These are phyloP conservation scores for Mortierella sp. DNA, from an alignment of 371 early-diverging fungal species.

Conservation along the genomic window DNA sequence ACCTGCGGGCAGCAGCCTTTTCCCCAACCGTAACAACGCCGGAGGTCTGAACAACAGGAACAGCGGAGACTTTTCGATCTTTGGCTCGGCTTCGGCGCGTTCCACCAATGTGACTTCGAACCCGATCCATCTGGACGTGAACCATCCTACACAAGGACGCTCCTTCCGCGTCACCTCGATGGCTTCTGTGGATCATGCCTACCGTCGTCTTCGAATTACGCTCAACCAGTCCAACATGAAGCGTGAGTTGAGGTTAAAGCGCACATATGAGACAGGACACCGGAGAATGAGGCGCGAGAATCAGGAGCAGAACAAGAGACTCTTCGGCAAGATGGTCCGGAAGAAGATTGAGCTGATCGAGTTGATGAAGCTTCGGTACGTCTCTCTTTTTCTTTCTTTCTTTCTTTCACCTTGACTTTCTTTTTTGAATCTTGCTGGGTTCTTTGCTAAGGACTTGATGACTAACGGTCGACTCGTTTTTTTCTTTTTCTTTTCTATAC, in stretches of 20 bases:
- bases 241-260: constrained; percentile 40
- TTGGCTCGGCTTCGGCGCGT: constrained; percentile 4
- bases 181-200: constrained; percentile 28
- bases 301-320: constrained; percentile 49
- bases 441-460: not conserved
- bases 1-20: not conserved
- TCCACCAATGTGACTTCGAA: constrained; percentile 49
- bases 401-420: too few relatives aligned
- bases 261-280: constrained; percentile 44
- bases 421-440: not conserved
- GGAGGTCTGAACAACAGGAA: too few relatives aligned
- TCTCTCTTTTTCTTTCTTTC: not conserved
- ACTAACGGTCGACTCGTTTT: not conserved
- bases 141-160: constrained; percentile 39
- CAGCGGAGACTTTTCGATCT: constrained; percentile 18
- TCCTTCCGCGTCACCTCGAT: constrained; percentile 34
- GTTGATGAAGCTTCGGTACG: constrained; percentile 54
- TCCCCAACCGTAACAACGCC: not conserved
- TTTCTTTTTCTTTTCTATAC: not conserved
- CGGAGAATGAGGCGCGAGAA: constrained; percentile 43
- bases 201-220: constrained; percentile 29
- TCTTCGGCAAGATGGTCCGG: constrained; percentile 51
- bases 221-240: constrained; percentile 51
- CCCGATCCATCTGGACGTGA: constrained; percentile 45
- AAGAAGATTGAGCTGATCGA: constrained; percentile 53